Percentiles rank a stretch among this genome's conserved stretches.
phyloP scores from a whole-genome alignment of 495 filamentous ascomycete genomes.

The Annulohypoxylon bovei region DNA sequence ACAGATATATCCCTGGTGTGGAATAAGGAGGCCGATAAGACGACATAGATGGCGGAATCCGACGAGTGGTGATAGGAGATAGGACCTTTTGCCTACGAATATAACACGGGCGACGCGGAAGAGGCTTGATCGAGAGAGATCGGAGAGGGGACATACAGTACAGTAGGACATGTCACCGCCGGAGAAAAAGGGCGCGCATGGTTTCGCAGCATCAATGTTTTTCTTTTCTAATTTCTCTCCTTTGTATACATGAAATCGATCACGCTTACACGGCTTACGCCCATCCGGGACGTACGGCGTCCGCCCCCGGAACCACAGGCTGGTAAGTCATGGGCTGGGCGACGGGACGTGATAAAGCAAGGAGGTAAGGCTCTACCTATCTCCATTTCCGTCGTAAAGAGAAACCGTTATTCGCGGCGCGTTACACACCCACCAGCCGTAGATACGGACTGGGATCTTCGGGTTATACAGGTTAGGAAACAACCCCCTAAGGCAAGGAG shows the following conservation, averaged over 20 bases:
- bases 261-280: constrained; percentile 11
- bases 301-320: constrained; percentile 11
- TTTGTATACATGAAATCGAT: not conserved
- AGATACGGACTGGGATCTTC: not conserved
- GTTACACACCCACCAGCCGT: not conserved
- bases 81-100: not conserved
- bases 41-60: not conserved
- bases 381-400: not conserved
- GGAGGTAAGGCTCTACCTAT: not conserved
- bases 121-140: not conserved
- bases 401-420: constrained; percentile 14
- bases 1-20: not conserved
- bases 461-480: constrained; percentile 12
- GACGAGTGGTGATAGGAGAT: constrained; percentile 11
- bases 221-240: not conserved
- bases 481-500: not conserved
- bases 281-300: constrained; percentile 16
- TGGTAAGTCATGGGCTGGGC: not conserved
- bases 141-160: constrained; percentile 6
- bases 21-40: not conserved
- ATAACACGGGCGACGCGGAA: constrained; percentile 2
- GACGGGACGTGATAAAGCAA: not conserved
- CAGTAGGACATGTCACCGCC: not conserved
- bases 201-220: constrained; percentile 11
- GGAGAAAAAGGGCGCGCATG: constrained; percentile 6